Base-by-base conservation (phyloP, 345 rosid genomes). In the Nasturtium officinale region DNA sequence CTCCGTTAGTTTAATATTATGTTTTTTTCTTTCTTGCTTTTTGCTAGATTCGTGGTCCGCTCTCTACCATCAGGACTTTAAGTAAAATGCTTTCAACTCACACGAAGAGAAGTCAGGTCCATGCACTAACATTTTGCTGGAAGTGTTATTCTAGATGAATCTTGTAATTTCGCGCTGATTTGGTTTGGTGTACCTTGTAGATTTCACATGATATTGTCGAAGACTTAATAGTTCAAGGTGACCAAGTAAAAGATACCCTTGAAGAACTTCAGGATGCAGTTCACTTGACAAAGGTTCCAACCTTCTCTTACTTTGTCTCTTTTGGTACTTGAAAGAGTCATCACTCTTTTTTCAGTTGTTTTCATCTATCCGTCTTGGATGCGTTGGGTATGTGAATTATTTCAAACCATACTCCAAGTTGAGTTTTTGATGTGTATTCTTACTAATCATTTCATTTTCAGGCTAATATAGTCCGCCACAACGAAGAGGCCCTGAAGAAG, bases 231-330 rank as follows among this genome's bases (percentile, higher is more conserved):
- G 90, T 84, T 42, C 92, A 89, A 81, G 89, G 96, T 20, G 91
- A 90, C 58, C 85, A 55, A 28, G 81, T 90, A 29, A 83, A 77
- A 69, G 89, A 84, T 50, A 85, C 96, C 20, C 90, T 94, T 76
- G 85, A 85, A 80, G 92, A 89, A 75, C 97, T 94, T 69, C 97
- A 94, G 79, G 90, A 89, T 82, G 97, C 92, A 69, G 97, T 89
- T 80, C 79, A 79, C 51, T 78, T 89, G 80, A 94, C 97, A 66
- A 90, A 90, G 97, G 98, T 80, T 73, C 28, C 60, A 16, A 8
- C 23, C 54, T 45, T 56, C 26, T 64, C 56, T 46, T 61, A 48
- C 47, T 15, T 40, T 55, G 61, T 18, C 54, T 61, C 47, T 60
- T 77, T 71, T 56, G 26, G 35, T 59, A 21, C 35, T 20, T 28